phyloP scores from a whole-genome alignment of 106 monocot genomes.

The Allium fistulosum region DNA sequence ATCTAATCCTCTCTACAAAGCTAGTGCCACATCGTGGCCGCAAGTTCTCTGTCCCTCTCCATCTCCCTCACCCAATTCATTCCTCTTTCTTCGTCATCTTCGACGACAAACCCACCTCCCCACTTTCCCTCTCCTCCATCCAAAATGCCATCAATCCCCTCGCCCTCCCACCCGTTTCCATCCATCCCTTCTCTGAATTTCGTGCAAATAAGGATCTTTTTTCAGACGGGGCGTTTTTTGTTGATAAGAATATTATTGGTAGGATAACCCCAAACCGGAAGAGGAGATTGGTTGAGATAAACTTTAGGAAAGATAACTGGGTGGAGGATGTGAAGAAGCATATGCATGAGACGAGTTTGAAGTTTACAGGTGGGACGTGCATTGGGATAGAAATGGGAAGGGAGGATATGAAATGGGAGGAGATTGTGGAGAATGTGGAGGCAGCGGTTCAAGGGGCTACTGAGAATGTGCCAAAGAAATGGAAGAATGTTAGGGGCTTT shows the following conservation, averaged over 20 bases:
- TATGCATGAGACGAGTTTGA: background rate
- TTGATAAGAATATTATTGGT: background rate
- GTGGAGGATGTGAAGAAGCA: background rate
- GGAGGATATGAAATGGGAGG: background rate
- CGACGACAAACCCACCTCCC: background rate
- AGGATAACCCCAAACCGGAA: background rate
- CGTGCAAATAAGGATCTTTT: background rate
- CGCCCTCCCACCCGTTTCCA: no score
- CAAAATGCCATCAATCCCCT: background rate
- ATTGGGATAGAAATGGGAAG: conserved; percentile 3
- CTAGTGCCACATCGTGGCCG: conserved; percentile 1
- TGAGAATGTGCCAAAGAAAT: conserved; percentile 1
- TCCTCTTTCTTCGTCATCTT: background rate
- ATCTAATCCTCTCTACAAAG: conserved; percentile 1
- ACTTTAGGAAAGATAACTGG: background rate
- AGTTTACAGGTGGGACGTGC: conserved; percentile 3
- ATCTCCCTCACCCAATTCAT: background rate
- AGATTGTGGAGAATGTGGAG: conserved; percentile 5
- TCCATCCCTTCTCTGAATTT: background rate
- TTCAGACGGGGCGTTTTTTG: background rate
- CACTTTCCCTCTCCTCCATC: conserved; percentile 4
- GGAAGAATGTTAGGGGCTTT: conserved; percentile 2
- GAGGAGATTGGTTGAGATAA: background rate
- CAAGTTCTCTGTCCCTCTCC: background rate
- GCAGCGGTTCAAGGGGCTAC: conserved; percentile 7